Base-by-base conservation (phyloP, 768 basidiomycete genomes). In the Tylopilus sp. region DNA sequence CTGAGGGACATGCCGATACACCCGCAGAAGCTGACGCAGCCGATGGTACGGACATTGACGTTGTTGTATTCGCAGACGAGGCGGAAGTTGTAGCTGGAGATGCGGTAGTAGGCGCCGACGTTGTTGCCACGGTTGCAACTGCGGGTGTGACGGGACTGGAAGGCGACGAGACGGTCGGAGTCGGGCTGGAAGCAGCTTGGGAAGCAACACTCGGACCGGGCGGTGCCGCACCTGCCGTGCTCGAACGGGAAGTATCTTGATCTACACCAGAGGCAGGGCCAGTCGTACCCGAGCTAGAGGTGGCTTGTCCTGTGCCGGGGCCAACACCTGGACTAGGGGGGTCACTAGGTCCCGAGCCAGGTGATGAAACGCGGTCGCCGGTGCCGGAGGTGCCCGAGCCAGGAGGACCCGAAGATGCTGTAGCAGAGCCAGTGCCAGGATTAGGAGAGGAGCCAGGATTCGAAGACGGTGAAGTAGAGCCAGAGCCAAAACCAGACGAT, bases 1-100 rank as follows among this genome's bases (percentile, higher is more conserved):
- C 62, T 22, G 61, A 11, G 37, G 62, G 64, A 25, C 63, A 64
- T 19, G 46, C 36, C 2, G 38, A 0, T 1, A 12, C 29, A 5
- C 34, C 17, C 3, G 41, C 8, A 21, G 51, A 30, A 14, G 29
- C 25, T 26, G 3, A 31, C 31, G 41, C 13, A 11, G 46, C 38
- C 14, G 51, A 17, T n/a, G 37, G 21, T 24, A 52, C 30, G 21
- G 47, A 51, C 22, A 52, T 45, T 31, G 42, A 14, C 17, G 40
- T 29, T 42, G 56, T 42, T 6, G 56, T 26, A n/a, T 44, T 53
- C 19, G 53, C 19, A 28, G 28, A 21, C 14, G 31, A 33, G 31
- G 31, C 12, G 19, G 36, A 19, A 8, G 38, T 19, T 25, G 25
- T 17, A n/a, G 41, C 1, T 46, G 31, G 2, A 29, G 21, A 33